phyloP scores from a whole-genome alignment of 2,329 filamentous ascomycete genomes.

The Leptodontidium sp. region DNA sequence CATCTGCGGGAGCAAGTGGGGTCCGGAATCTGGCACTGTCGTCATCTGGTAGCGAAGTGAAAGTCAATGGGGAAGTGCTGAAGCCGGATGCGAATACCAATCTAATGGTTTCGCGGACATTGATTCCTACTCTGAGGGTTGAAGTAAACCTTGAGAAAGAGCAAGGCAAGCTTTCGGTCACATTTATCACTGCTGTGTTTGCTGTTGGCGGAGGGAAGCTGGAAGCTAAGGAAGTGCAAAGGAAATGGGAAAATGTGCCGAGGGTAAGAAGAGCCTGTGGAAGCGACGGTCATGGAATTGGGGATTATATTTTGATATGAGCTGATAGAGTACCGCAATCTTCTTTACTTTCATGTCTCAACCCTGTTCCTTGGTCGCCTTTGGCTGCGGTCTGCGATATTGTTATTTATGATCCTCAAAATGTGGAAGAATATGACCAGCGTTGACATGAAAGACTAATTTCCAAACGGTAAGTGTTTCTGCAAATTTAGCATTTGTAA shows the following conservation, averaged over 20 bases:
- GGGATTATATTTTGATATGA: background rate
- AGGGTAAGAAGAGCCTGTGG: background rate
- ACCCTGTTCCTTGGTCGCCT: too few species aligned
- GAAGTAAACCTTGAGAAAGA: background rate
- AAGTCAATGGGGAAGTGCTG: slow-evolving; percentile 3
- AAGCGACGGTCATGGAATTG: background rate
- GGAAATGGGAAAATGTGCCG: slow-evolving; percentile 10
- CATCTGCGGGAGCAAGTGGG: slow-evolving; percentile 3
- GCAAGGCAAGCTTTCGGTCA: background rate
- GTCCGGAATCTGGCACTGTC: background rate
- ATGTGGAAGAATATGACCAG: too few species aligned
- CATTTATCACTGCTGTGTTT: slow-evolving; percentile 7
- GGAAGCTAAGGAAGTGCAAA: background rate
- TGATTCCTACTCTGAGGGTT: slow-evolving; percentile 18
- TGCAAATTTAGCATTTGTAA: too few species aligned
- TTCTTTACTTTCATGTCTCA: background rate
- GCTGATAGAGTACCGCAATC: background rate
- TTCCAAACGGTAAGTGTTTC: too few species aligned
- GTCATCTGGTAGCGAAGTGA: background rate
- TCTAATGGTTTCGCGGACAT: slow-evolving; percentile 20
- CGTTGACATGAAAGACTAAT: too few species aligned
- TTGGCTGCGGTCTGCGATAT: too few species aligned
- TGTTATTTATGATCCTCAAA: too few species aligned
- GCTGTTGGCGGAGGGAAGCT: slow-evolving; percentile 1
- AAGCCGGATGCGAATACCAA: slow-evolving; percentile 23